phyloP scores from a whole-genome alignment of 2,329 filamentous ascomycete genomes.

The Aspergillus sp. region DNA sequence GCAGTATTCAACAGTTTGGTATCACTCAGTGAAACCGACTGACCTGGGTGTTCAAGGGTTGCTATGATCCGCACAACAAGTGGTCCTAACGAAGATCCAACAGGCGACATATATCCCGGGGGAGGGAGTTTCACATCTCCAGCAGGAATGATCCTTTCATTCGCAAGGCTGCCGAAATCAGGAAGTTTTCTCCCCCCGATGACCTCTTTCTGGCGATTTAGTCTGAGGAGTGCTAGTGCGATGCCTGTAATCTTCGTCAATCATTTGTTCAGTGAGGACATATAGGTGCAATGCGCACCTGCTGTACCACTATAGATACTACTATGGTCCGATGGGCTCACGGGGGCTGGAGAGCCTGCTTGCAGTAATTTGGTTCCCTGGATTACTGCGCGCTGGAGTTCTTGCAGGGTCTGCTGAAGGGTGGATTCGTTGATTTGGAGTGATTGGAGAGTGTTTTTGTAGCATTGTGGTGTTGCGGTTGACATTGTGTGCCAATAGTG shows the following conservation, averaged over 20 bases:
- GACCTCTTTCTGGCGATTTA: not conserved
- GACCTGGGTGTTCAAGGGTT: slow-evolving; percentile 8
- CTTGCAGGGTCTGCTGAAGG: not conserved
- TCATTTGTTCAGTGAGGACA: not conserved
- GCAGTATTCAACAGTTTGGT: slow-evolving; percentile 21
- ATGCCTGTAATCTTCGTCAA: not conserved
- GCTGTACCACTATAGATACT: not conserved
- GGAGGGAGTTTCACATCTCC: not conserved
- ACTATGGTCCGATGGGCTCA: not conserved
- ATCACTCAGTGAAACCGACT: slow-evolving; percentile 18
- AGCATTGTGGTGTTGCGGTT: not conserved
- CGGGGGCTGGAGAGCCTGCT: not conserved
- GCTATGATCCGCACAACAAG: slow-evolving; percentile 13
- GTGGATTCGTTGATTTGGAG: not conserved
- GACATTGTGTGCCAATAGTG: not conserved
- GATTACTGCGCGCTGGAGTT: not conserved
- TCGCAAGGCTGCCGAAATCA: not conserved
- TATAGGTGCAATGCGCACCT: not conserved
- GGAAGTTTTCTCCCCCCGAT: not conserved
- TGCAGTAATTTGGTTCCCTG: not conserved
- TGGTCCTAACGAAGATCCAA: slow-evolving; percentile 26
- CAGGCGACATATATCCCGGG: not conserved
- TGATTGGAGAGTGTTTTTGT: not conserved
- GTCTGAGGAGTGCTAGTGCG: not conserved
- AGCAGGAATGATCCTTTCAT: not conserved